Percentiles rank a stretch among this genome's conserved stretches.
Conservation (phyloP, 306 rosid species). For the Begonia loranthoides region DNA sequence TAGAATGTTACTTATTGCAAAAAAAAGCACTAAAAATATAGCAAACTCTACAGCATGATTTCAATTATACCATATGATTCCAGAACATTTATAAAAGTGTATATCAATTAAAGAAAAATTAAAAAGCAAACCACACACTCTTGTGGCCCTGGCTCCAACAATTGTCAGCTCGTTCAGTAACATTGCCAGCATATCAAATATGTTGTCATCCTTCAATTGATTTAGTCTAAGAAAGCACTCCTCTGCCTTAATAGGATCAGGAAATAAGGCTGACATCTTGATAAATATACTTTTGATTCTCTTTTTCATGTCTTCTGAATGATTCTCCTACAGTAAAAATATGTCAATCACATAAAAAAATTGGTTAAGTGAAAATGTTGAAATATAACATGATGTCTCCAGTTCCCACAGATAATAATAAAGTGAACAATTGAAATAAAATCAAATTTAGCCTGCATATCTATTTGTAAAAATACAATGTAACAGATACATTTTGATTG, state of each 20-base stretch:
- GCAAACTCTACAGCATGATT: no score
- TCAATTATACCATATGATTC: no score
- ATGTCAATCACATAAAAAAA: constrained; percentile 9
- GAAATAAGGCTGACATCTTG: constrained; percentile 57
- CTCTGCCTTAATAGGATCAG: constrained; percentile 65
- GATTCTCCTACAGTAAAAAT: constrained; percentile 42
- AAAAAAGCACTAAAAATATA: no score
- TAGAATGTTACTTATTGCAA: no score
- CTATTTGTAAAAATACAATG: no score
- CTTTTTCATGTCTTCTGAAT: constrained; percentile 48
- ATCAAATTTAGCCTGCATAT: no score
- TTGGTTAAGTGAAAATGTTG: constrained; percentile 12
- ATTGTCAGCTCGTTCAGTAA: constrained; percentile 44
- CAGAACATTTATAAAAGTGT: no score
- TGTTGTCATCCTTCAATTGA: constrained; percentile 51
- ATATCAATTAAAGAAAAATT: not conserved
- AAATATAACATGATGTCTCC: not conserved
- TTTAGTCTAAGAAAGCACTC: constrained; percentile 57
- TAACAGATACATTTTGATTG: no score
- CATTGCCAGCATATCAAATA: constrained; percentile 45
- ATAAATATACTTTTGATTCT: constrained; percentile 29
- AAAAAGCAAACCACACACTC: constrained; percentile 37
- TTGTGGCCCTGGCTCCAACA: constrained; percentile 22
- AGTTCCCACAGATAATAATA: no score
- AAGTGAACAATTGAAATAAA: no score